These are phyloP conservation scores for Nitzschia sp. DNA, from an alignment of 108 stramenopile genomes.

Conservation along the genomic window DNA sequence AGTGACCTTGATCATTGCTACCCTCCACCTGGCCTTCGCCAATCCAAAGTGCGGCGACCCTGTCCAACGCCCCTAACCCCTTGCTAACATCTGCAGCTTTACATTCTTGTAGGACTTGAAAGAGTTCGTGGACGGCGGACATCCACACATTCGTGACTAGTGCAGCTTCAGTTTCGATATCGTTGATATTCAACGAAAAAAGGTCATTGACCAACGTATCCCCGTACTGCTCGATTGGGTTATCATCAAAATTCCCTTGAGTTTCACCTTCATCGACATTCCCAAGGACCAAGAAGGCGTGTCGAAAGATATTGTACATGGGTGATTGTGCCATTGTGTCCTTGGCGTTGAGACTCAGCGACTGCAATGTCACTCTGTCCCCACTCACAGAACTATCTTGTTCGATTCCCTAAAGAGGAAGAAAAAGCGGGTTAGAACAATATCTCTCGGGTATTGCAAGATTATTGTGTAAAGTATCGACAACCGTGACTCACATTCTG, in stretches of 20 bases:
- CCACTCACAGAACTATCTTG: not conserved
- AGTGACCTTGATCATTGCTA: slow-evolving; percentile 40
- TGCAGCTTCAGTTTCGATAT: slow-evolving; percentile 47
- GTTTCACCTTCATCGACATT: slow-evolving; percentile 37
- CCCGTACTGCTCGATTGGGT: slow-evolving; percentile 45
- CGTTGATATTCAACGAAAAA: slow-evolving; percentile 29
- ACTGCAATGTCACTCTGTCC: slow-evolving; percentile 5
- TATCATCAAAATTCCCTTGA: slow-evolving; percentile 47
- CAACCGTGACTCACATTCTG: not conserved
- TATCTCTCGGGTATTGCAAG: no score
- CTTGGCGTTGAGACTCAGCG: slow-evolving; percentile 18
- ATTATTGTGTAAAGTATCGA: no score
- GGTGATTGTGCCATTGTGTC: slow-evolving; percentile 45
- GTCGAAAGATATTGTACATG: slow-evolving; percentile 59
- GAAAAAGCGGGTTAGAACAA: no score
- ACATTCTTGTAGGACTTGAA: slow-evolving; percentile 49
- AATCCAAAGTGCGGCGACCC: slow-evolving; percentile 70
- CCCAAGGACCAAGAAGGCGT: slow-evolving; percentile 60
- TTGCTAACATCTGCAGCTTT: slow-evolving; percentile 9
- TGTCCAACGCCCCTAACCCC: slow-evolving; percentile 46
- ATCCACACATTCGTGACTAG: slow-evolving; percentile 68
- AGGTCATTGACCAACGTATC: slow-evolving; percentile 56
- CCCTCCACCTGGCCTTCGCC: slow-evolving; percentile 56
- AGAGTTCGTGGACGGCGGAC: slow-evolving; percentile 54
- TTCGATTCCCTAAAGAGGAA: not conserved